Evolutionary conservation across 371 early-diverging fungal genomes (phyloP).

Genomic region (Actinomortierella ambigua): DNA sequence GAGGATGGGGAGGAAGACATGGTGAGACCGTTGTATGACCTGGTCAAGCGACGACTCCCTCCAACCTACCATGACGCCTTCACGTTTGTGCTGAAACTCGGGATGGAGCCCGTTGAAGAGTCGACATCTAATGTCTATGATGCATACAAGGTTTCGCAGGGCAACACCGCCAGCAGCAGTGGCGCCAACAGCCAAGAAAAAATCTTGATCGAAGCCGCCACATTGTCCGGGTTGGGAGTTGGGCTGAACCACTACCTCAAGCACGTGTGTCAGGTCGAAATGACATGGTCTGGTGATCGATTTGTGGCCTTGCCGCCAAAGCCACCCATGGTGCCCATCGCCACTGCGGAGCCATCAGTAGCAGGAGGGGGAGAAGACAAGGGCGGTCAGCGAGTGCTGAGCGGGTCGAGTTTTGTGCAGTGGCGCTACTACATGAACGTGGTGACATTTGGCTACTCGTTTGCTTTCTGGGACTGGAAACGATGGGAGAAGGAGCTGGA

Average conservation of each 20-base stretch:
- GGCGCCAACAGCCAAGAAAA: not conserved
- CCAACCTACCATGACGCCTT: slow-evolving; percentile 25
- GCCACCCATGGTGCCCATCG: slow-evolving; percentile 18
- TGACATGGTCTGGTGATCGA: slow-evolving; percentile 34
- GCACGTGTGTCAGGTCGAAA: slow-evolving; percentile 34
- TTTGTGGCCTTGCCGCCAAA: slow-evolving; percentile 27
- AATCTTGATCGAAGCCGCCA: slow-evolving; percentile 21
- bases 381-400: slow-evolving; percentile 4
- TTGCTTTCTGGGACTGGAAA: slow-evolving; percentile 47
- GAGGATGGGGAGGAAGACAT: too few relatives aligned
- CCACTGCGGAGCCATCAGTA: too few relatives aligned
- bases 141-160: slow-evolving; percentile 26
- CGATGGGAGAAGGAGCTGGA: slow-evolving; percentile 47
- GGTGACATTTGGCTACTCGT: slow-evolving; percentile 46
- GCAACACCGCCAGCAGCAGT: not conserved
- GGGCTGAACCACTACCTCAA: slow-evolving; percentile 41
- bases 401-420: slow-evolving; percentile 36
- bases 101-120: slow-evolving; percentile 3
- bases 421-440: slow-evolving; percentile 49
- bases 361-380: slow-evolving; percentile 32
- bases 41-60: slow-evolving; percentile 31
- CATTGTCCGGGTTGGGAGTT: slow-evolving; percentile 25
- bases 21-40: slow-evolving; percentile 9
- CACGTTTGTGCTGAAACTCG: slow-evolving; percentile 14
- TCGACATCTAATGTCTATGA: slow-evolving; percentile 36